Percentiles rank a stretch among this genome's conserved stretches.
phyloP scores from a whole-genome alignment of 371 early-diverging fungal species.

The Entomophthora muscae region DNA sequence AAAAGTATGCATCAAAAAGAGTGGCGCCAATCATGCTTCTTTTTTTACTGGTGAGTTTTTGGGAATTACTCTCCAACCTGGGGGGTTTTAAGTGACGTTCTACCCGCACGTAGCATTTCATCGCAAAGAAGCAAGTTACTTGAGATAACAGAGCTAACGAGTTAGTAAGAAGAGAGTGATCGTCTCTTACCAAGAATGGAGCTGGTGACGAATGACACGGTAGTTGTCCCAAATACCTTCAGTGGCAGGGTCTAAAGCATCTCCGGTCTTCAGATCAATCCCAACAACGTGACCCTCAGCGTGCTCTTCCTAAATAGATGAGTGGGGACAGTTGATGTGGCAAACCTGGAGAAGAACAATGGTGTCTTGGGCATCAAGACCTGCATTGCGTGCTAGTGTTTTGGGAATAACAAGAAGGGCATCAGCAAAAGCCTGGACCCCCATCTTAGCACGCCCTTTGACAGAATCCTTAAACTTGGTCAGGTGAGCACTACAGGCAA shows the following conservation, averaged over 20 bases:
- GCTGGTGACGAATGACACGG: slow-evolving; percentile 87
- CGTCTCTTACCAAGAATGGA: slow-evolving; percentile 62
- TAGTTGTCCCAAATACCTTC: slow-evolving; percentile 98
- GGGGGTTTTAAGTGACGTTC: slow-evolving; percentile 40
- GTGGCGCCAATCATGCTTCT: too few species aligned
- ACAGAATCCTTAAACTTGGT: slow-evolving; percentile 72
- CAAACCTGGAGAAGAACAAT: slow-evolving; percentile 65
- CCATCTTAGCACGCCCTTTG: slow-evolving; percentile 90
- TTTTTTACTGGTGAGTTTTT: too few species aligned
- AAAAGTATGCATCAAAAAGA: too few species aligned
- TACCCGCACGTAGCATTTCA: slow-evolving; percentile 96
- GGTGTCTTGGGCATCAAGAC: slow-evolving; percentile 94
- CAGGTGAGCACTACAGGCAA: slow-evolving; percentile 68
- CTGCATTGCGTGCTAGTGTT: slow-evolving; percentile 87
- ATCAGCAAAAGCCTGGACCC: slow-evolving; percentile 93
- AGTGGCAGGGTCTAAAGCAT: slow-evolving; percentile 77
- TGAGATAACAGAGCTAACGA: slow-evolving; percentile 70
- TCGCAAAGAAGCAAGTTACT: slow-evolving; percentile 97
- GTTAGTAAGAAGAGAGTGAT: slow-evolving; percentile 9
- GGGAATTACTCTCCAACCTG: background rate
- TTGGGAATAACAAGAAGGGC: slow-evolving; percentile 93
- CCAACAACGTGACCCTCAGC: slow-evolving; percentile 82
- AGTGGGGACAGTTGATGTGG: background rate
- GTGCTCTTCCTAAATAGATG: slow-evolving; percentile 51
- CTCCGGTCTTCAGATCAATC: slow-evolving; percentile 87